Evolutionary conservation across 2,329 filamentous ascomycete species (phyloP).

Genomic region (Pseudogymnoascus sp.): DNA sequence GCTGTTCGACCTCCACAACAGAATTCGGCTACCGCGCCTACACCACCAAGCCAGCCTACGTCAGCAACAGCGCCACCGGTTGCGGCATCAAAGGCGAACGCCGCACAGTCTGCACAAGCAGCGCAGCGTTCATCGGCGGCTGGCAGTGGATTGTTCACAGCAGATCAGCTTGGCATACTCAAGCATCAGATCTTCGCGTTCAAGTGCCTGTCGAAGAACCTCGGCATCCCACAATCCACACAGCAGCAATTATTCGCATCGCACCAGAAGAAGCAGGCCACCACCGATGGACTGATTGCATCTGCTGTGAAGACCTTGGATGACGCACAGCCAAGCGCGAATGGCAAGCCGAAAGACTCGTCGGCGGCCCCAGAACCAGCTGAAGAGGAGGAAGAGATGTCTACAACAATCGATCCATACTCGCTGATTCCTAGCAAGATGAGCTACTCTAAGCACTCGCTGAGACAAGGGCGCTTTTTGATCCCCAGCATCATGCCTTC

Average conservation of each 20-base stretch:
- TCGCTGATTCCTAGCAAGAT: constrained; percentile 44
- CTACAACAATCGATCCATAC: constrained; percentile 49
- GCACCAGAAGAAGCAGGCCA: constrained; percentile 51
- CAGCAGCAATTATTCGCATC: constrained; percentile 79
- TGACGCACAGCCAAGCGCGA: constrained; percentile 32
- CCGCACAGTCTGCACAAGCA: constrained; percentile 16
- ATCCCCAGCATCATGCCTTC: constrained; percentile 85
- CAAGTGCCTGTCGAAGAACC: constrained; percentile 81
- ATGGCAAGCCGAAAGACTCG: constrained; percentile 32
- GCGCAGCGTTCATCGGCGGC: constrained; percentile 21
- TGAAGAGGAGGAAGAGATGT: constrained; percentile 22
- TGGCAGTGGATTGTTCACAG: constrained; percentile 58
- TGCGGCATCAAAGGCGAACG: constrained; percentile 20
- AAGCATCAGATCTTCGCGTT: constrained; percentile 87
- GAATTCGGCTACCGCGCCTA: constrained; percentile 26
- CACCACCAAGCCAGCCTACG: constrained; percentile 17
- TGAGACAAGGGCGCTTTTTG: constrained; percentile 68
- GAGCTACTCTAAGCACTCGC: constrained; percentile 71
- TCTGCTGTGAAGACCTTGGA: constrained; percentile 23
- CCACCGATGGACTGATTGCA: constrained; percentile 10
- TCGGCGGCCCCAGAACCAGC: constrained; percentile 25
- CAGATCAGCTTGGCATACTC: constrained; percentile 71
- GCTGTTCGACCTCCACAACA: constrained; percentile 35
- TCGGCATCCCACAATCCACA: constrained; percentile 68
- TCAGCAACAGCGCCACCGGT: constrained; percentile 22